Evolutionary conservation across 1,284 basidiomycete genomes (phyloP).

Genomic region (Ceratorhiza oryzae-sativae): DNA sequence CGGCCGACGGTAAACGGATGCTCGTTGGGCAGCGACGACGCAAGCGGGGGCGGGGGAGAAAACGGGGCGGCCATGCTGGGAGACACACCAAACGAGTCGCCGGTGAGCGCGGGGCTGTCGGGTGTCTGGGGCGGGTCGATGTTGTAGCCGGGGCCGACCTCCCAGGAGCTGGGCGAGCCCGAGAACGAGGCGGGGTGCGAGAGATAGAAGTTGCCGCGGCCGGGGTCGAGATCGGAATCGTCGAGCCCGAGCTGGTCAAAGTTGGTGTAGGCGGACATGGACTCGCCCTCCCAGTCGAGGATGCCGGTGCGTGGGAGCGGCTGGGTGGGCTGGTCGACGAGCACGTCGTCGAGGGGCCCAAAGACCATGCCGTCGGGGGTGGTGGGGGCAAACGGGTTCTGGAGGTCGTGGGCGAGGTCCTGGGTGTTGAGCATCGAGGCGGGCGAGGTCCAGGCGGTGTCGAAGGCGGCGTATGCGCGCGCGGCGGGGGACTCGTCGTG

Average conservation of each 20-base stretch:
- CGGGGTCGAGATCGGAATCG: slow-evolving; percentile 11
- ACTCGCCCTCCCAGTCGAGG: slow-evolving; percentile 11
- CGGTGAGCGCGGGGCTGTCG: slow-evolving; percentile 10
- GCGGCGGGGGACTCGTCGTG: slow-evolving; percentile 25
- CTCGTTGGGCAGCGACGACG: slow-evolving; percentile 26
- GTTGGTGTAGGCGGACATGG: slow-evolving; percentile 7
- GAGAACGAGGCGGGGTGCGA: slow-evolving; percentile 6
- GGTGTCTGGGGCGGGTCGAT: slow-evolving; percentile 33
- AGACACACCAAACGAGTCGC: slow-evolving; percentile 34
- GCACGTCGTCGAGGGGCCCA: slow-evolving; percentile 15
- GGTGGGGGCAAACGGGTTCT: neutral
- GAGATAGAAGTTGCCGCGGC: slow-evolving; percentile 18
- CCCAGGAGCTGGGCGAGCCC: slow-evolving; percentile 32
- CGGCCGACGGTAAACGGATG: slow-evolving; percentile 11
- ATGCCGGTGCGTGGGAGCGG: slow-evolving; percentile 14
- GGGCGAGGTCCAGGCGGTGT: slow-evolving; percentile 11
- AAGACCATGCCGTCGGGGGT: slow-evolving; percentile 28
- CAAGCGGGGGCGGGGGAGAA: neutral
- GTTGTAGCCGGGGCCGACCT: neutral
- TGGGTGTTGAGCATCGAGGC: slow-evolving; percentile 17
- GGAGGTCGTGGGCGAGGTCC: neutral
- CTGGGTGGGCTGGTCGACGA: neutral
- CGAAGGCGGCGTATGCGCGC: slow-evolving; percentile 11
- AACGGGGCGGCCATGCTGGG: neutral
- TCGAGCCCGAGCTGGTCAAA: slow-evolving; percentile 20